phyloP scores from a whole-genome alignment of 495 filamentous ascomycete genomes.

The Xylaria intraflava region DNA sequence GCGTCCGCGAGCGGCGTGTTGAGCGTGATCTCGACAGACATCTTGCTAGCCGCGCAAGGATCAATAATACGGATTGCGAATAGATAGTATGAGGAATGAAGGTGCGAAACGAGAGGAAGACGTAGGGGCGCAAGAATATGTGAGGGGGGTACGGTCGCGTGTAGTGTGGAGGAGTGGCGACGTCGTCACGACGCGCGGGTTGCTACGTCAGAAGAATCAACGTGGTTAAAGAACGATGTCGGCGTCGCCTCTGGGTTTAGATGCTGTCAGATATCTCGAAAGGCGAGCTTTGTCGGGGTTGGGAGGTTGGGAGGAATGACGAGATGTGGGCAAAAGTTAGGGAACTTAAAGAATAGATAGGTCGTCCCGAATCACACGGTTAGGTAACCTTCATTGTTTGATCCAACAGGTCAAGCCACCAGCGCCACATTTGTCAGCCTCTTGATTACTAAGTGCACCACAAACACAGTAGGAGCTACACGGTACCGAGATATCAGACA shows the following conservation, averaged over 20 bases:
- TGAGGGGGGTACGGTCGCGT: slow-evolving; percentile 3
- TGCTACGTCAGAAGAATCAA: slow-evolving; percentile 1
- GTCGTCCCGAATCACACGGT: slow-evolving; percentile 4
- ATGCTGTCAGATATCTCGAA: background rate
- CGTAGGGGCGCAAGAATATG: background rate
- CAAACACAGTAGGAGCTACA: background rate
- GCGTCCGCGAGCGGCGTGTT: slow-evolving; percentile 76
- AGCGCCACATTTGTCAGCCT: slow-evolving; percentile 13
- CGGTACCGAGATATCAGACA: too few relatives aligned
- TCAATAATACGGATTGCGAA: background rate
- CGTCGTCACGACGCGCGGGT: slow-evolving; percentile 10
- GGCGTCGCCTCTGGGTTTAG: background rate
- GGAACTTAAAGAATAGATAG: slow-evolving; percentile 9
- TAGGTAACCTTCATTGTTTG: slow-evolving; percentile 1
- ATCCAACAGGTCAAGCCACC: slow-evolving; percentile 3
- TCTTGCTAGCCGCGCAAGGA: slow-evolving; percentile 26
- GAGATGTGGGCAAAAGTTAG: slow-evolving; percentile 2
- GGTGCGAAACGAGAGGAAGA: background rate
- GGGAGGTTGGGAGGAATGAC: background rate
- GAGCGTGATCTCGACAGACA: slow-evolving; percentile 66
- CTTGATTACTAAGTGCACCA: slow-evolving; percentile 1
- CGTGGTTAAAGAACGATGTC: background rate
- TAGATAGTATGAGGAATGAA: background rate
- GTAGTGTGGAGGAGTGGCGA: slow-evolving; percentile 2
- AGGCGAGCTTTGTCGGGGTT: background rate